These are phyloP conservation scores for Cercophora sp. DNA, from an alignment of 495 filamentous ascomycete genomes.

Conservation along the genomic window DNA sequence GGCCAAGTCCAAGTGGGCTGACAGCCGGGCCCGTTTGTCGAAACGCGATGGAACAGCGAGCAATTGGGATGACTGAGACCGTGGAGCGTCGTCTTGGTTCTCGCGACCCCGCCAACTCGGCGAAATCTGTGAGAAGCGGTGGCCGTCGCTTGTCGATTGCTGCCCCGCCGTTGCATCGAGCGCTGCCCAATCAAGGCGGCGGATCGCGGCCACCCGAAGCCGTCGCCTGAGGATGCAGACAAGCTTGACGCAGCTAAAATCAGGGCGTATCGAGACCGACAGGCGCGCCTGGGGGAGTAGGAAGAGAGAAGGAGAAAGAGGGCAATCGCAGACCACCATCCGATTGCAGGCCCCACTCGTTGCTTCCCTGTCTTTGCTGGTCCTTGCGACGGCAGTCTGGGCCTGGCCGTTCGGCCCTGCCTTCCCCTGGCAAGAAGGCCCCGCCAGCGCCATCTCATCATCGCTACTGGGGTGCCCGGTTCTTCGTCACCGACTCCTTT, in stretches of 20 bases:
- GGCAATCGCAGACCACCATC: not conserved
- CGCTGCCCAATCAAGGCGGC: conserved; percentile 20
- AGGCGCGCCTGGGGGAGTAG: not conserved
- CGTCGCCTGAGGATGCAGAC: conserved; percentile 1
- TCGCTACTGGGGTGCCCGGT: conserved; percentile 1
- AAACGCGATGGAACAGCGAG: no score
- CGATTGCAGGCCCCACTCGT: no score
- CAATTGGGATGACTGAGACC: no score
- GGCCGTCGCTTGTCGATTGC: not conserved
- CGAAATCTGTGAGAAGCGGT: not conserved
- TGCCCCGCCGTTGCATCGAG: conserved; percentile 8
- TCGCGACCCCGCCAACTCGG: conserved; percentile 10
- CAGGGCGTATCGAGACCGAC: conserved; percentile 9
- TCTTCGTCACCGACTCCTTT: not conserved
- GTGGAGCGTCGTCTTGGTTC: not conserved
- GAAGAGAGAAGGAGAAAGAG: not conserved
- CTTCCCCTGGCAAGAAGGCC: conserved; percentile 2
- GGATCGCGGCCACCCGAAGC: conserved; percentile 10
- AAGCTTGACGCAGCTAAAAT: not conserved
- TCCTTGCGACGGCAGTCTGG: not conserved
- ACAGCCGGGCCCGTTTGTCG: no score
- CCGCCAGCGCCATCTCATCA: conserved; percentile 7
- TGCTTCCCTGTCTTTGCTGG: not conserved
- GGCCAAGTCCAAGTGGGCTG: no score
- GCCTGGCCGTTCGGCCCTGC: not conserved